phyloP scores from a whole-genome alignment of 306 rosid species.

The Acmispon strigosus region DNA sequence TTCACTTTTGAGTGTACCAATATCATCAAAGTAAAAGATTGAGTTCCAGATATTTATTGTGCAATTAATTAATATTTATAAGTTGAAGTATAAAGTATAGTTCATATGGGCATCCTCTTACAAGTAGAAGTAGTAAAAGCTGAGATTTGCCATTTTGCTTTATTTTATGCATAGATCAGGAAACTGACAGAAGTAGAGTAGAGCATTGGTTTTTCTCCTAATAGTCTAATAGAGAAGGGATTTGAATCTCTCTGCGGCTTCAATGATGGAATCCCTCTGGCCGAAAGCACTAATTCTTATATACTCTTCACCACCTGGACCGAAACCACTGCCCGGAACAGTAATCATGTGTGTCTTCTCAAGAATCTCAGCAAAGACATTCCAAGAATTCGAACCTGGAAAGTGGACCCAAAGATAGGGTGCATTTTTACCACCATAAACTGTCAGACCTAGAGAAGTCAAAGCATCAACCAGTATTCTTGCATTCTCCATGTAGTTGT shows the following conservation, averaged over 20 bases:
- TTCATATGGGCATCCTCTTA: not conserved
- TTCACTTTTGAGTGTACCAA: not conserved
- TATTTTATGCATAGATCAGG: slow-evolving; percentile 14
- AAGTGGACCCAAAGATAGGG: slow-evolving; percentile 72
- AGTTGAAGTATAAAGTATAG: slow-evolving; percentile 5
- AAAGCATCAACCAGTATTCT: slow-evolving; percentile 49
- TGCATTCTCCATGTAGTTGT: slow-evolving; percentile 63
- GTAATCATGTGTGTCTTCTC: slow-evolving; percentile 60
- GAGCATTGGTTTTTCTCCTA: not conserved
- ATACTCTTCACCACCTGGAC: slow-evolving; percentile 61
- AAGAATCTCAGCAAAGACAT: slow-evolving; percentile 52
- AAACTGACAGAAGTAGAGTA: slow-evolving; percentile 4
- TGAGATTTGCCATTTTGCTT: not conserved
- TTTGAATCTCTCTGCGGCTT: slow-evolving; percentile 51
- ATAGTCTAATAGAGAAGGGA: slow-evolving; percentile 15
- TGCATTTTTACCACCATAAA: slow-evolving; percentile 60
- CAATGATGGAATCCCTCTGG: slow-evolving; percentile 39
- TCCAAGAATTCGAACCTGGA: slow-evolving; percentile 69
- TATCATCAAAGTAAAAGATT: slow-evolving; percentile 5
- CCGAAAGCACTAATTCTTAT: slow-evolving; percentile 55
- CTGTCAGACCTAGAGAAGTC: slow-evolving; percentile 49
- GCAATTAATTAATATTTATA: not conserved
- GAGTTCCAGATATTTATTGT: not conserved
- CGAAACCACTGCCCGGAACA: slow-evolving; percentile 60
- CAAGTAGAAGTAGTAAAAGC: not conserved